Evolutionary conservation across 192 early-diverging fungal genomes (phyloP), one percentile per base, ranked within the genome.

Genomic region (Coemansia asiatica): DNA sequence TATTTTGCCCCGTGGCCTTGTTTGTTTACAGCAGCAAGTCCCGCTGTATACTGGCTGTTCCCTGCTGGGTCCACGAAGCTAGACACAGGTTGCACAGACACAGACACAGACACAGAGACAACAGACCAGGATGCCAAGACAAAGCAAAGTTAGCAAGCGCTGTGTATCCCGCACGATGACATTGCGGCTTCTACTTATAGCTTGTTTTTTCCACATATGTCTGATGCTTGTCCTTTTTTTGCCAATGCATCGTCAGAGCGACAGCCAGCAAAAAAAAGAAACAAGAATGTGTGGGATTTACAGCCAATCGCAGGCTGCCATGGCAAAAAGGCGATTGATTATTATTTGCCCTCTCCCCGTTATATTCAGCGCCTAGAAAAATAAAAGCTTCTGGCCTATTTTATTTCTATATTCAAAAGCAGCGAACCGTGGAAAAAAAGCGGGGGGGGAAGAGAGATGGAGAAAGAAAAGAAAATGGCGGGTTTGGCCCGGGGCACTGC

Each of bases 251-350:
- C 31, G 31, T 33, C 31, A 33, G 31, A 33, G 31, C 31, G 40
- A 13, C 40, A 44, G 40, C 40, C 31, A 33, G 31, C 31, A 3
- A 33, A 13, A 3, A 44, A 44, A 44, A 36, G 8, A 12, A 9
- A 16, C 40, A 44, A 44, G 40, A 44, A 44, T 44, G 40, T 44
- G 40, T 44, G 40, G 40, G 15, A 16, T 44, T 44, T 44, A 44
- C 26, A 55, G 53, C 53, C 53, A 55, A 55, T 55, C 53, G 21
- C 53, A 10, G 27, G 26, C 29, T 21, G 53, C 53, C 53, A 55
- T 55, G 53, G 53, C 25, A 55, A 29, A 55, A 29, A 27, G 53
- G 48, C 48, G 23, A 49, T 49, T 27, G 26, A 55, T 28, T 28
- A 26, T 29, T 31, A 15, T 1, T 29, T 31, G 28, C 27, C 53